These are phyloP conservation scores for Articulospora tetracladia DNA, from an alignment of 495 filamentous ascomycete species.

Conservation along the genomic window DNA sequence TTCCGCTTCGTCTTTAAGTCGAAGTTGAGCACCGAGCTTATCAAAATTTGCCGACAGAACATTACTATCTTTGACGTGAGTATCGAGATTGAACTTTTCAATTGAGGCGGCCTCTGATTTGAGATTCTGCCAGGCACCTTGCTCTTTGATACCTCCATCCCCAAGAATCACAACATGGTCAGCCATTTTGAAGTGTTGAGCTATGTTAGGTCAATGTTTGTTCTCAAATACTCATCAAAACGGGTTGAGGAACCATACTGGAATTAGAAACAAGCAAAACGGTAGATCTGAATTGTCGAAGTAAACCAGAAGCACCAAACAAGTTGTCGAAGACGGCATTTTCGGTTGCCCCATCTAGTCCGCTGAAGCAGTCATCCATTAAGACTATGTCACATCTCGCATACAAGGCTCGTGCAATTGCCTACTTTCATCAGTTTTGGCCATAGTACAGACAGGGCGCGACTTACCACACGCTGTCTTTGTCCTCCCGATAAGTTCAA, in stretches of 20 bases:
- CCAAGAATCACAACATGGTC: conserved; percentile 14
- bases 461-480: conserved; percentile 46
- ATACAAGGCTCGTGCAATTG: conserved; percentile 28
- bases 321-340: conserved; percentile 24
- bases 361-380: conserved; percentile 36
- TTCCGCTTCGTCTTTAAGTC: conserved; percentile 17
- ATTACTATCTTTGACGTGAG: conserved; percentile 3
- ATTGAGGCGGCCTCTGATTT: conserved; percentile 6
- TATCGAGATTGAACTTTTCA: conserved; percentile 5
- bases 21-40: conserved; percentile 1
- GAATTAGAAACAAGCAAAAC: conserved; percentile 37
- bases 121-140: conserved; percentile 5
- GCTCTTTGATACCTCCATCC: not conserved
- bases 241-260: conserved; percentile 15
- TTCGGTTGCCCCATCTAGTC: conserved; percentile 28
- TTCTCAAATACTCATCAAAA: not conserved
- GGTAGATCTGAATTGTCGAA: conserved; percentile 32
- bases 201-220: not conserved
- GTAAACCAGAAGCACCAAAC: conserved; percentile 35
- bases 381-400: conserved; percentile 25
- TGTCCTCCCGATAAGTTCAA: conserved; percentile 64
- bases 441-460: not conserved
- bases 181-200: conserved; percentile 11
- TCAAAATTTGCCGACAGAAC: not conserved
- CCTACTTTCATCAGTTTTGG: conserved; percentile 7